Evolutionary conservation across 2,329 filamentous ascomycete species (phyloP), one percentile per base, ranked within the genome.

Genomic region (Rhynchosporium secalis): DNA sequence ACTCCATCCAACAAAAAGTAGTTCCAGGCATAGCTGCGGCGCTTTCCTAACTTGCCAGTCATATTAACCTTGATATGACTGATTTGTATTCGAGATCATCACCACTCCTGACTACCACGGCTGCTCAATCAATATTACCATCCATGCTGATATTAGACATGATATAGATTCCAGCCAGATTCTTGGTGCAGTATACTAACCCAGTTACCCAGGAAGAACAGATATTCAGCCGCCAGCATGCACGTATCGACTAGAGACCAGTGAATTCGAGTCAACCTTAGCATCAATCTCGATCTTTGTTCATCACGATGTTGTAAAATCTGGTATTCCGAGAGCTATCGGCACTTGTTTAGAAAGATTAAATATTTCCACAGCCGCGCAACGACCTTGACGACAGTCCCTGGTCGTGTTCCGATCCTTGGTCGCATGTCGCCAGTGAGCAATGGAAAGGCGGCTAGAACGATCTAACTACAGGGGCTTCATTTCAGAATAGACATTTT

Each of bases 51-150:
- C 9, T 10, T 15, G 13, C 29, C 26, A 33, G 36, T 9, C n/a
- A 54, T n/a, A 41, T 54, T 31, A 10, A 41, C 26, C 51, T 12
- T 38, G 33, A 40, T 40, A 54, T 52, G 51, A 54, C 36, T 54
- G 29, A 8, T 51, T 56, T 59, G 13, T 36, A 46, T 51, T 43
- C 20, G 9, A 56, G 51, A 58, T 40, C 31, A 62, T 33, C 28
- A 20, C 40, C 9, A 45, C 29, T 36, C 36, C 41, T 33, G 26
- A n/a, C 13, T 31, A 57, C 57, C 26, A 20, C 57, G 61, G 61
- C 61, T 63, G 49, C 6, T 60, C 57, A 63, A 56, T 57, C 36
- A 28, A 29, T 31, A 26, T 36, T 56, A 31, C 57, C 38, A 12
- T 15, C 57, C 45, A 51, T 60, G 46, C 8, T 43, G 33, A 54